phyloP scores from a whole-genome alignment of 1,139 yeast species.

The Saccharomyces hybrid region DNA sequence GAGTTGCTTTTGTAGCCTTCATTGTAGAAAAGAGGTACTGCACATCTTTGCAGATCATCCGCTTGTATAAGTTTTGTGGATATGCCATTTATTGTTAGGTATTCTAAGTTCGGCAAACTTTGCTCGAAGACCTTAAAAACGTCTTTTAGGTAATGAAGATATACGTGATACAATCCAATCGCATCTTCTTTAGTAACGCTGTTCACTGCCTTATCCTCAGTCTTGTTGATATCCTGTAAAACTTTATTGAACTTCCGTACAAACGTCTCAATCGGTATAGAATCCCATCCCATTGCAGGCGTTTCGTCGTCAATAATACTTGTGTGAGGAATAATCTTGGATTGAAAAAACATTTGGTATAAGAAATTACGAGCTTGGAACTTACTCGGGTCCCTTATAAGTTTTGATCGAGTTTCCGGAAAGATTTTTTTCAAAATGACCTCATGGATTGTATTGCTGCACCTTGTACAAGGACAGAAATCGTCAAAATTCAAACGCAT shows the following conservation, averaged over 20 bases:
- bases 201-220: background rate
- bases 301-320: conserved; percentile 19
- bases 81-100: conserved; percentile 24
- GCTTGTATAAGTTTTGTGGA: conserved; percentile 24
- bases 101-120: conserved; percentile 20
- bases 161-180: conserved; percentile 20
- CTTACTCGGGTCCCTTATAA: conserved; percentile 17
- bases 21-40: conserved; percentile 23
- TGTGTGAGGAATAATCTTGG: conserved; percentile 27
- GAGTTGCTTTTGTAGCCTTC: conserved; percentile 24
- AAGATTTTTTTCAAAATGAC: conserved; percentile 21
- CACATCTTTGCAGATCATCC: conserved; percentile 25
- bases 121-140: conserved; percentile 22
- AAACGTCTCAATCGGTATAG: conserved; percentile 18
- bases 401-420: conserved; percentile 16
- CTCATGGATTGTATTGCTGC: conserved; percentile 18
- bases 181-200: conserved; percentile 17
- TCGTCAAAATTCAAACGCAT: conserved; percentile 18
- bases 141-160: conserved; percentile 26
- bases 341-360: conserved; percentile 22
- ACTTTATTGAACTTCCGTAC: conserved; percentile 15
- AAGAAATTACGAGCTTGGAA: conserved; percentile 20
- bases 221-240: conserved; percentile 1
- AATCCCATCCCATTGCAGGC: conserved; percentile 25
- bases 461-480: conserved; percentile 25